Conservation (phyloP, 805 yeast species). For the Sporopachydermia lactativora region DNA sequence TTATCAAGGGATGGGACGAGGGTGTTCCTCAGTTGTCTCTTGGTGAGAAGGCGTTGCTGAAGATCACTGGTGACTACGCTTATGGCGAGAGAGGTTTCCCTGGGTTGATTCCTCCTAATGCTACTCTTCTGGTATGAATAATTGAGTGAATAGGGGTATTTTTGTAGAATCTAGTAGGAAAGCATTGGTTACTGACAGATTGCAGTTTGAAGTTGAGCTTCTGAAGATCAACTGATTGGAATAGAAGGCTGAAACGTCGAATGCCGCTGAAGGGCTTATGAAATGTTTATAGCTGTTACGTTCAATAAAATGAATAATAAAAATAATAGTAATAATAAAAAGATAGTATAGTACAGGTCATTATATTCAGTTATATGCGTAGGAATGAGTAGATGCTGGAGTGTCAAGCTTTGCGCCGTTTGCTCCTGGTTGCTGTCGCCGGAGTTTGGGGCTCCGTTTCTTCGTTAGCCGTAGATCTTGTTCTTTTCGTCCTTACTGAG, state of each 20-base stretch:
- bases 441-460: not conserved
- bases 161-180: not conserved
- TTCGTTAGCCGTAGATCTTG: not conserved
- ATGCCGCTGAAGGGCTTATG: not conserved
- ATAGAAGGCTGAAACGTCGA: not conserved
- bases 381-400: not conserved
- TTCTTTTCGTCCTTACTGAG: not conserved
- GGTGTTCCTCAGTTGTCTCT: conserved; percentile 85
- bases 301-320: not conserved
- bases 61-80: conserved; percentile 87
- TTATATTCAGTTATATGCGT: not conserved
- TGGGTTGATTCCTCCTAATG: conserved; percentile 92
- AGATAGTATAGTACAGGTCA: not conserved
- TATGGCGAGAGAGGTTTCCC: conserved; percentile 95
- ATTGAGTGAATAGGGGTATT: not conserved
- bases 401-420: not conserved
- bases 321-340: not conserved
- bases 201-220: conserved; percentile 22
- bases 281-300: not conserved
- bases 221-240: conserved; percentile 14
- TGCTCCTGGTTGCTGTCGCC: not conserved
- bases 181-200: conserved; percentile 2
- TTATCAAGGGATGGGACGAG: conserved; percentile 93
- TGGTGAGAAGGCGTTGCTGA: conserved; percentile 86
- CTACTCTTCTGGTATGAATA: conserved; percentile 50